Percentiles rank a stretch among this genome's conserved stretches.
phyloP scores from a whole-genome alignment of 305 asterid genomes.

The Solanum hybrid region DNA sequence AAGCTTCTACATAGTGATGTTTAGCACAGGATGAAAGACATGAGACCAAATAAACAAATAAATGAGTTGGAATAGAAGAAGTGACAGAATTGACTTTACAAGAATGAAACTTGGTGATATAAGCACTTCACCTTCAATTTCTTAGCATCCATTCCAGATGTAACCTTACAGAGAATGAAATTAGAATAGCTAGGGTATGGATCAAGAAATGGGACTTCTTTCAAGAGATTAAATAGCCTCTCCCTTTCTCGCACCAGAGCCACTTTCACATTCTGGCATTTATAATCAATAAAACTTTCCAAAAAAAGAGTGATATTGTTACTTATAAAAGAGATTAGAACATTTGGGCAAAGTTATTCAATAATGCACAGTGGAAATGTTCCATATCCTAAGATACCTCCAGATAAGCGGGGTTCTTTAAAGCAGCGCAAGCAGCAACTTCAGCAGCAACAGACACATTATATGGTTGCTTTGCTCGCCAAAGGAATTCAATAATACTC shows the following conservation, averaged over 20 bases:
- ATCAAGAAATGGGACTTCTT: constrained; percentile 78
- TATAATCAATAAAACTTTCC: constrained; percentile 3
- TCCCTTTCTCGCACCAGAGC: constrained; percentile 84
- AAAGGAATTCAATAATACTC: constrained; percentile 78
- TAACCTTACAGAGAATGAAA: constrained; percentile 88
- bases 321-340: background rate
- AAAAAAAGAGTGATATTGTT: background rate
- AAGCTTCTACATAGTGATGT: background rate
- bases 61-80: background rate
- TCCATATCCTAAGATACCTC: constrained; percentile 27
- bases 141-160: constrained; percentile 86
- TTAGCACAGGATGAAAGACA: background rate
- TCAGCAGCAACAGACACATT: constrained; percentile 93
- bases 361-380: background rate
- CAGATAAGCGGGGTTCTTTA: constrained; percentile 37
- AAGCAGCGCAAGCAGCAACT: constrained; percentile 51
- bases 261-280: constrained; percentile 69
- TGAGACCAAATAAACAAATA: background rate
- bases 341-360: background rate
- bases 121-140: constrained; percentile 63
- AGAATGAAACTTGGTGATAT: background rate
- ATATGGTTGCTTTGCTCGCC: constrained; percentile 99
- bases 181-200: constrained; percentile 89
- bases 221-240: constrained; percentile 66
- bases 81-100: background rate